These are phyloP conservation scores for Halophytophthora batemanensis DNA, from an alignment of 352 stramenopile species.

Conservation along the genomic window DNA sequence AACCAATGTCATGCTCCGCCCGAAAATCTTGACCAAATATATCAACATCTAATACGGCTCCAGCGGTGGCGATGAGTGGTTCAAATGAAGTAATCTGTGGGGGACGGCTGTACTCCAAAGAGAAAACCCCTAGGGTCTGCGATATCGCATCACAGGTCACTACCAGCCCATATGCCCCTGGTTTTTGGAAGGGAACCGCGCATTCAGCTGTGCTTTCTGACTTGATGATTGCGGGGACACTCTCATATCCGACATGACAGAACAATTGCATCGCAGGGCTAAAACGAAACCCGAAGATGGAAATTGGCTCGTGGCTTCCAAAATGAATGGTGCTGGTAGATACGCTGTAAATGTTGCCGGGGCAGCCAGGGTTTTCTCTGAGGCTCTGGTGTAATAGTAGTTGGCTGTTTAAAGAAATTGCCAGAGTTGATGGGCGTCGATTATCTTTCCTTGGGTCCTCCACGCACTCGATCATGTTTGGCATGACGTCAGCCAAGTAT, in stretches of 20 bases:
- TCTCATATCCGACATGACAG: slow-evolving; percentile 16
- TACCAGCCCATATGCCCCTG: slow-evolving; percentile 35
- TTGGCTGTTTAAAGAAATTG: slow-evolving; percentile 13
- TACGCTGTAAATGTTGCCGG: slow-evolving; percentile 12
- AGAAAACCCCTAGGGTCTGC: slow-evolving; percentile 13
- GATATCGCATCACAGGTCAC: slow-evolving; percentile 16
- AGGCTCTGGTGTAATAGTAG: slow-evolving; percentile 16
- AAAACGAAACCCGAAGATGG: slow-evolving; percentile 28
- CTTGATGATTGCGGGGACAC: slow-evolving; percentile 10
- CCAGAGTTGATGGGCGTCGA: slow-evolving; percentile 6
- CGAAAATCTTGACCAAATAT: slow-evolving; percentile 23
- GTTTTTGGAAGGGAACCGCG: slow-evolving; percentile 19
- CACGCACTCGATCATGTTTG: slow-evolving; percentile 15
- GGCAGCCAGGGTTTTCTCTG: slow-evolving; percentile 12
- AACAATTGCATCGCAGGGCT: slow-evolving; percentile 20
- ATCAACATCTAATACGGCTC: slow-evolving; percentile 17
- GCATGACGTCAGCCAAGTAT: slow-evolving; percentile 12
- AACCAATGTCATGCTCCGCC: slow-evolving; percentile 24
- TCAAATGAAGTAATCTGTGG: slow-evolving; percentile 16
- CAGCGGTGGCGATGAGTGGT: slow-evolving; percentile 17
- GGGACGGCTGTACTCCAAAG: slow-evolving; percentile 21
- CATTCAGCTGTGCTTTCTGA: slow-evolving; percentile 28
- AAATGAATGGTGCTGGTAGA: slow-evolving; percentile 11
- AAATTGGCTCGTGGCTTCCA: slow-evolving; percentile 16
- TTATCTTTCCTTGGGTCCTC: background rate